These are phyloP conservation scores for Colletotrichum spinosum DNA, from an alignment of 2,329 filamentous ascomycete genomes.

Conservation along the genomic window DNA sequence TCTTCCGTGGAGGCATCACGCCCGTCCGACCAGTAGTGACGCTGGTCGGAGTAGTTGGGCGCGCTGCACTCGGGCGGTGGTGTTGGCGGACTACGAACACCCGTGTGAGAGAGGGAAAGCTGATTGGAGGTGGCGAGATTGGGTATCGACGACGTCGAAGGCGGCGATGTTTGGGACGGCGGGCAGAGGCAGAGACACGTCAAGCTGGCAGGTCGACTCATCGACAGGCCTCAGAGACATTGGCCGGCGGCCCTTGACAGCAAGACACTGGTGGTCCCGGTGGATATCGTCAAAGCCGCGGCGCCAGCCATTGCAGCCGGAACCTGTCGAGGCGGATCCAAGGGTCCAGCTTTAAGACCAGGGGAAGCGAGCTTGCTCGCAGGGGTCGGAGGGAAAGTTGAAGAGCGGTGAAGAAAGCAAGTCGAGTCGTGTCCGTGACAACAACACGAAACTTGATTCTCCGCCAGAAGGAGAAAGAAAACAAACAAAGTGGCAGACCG, in stretches of 20 bases:
- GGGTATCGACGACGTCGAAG: conserved; percentile 15
- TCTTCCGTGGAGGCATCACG: conserved; percentile 14
- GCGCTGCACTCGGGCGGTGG: conserved; percentile 27
- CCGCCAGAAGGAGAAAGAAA: conserved; percentile 1
- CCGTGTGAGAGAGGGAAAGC: conserved; percentile 34
- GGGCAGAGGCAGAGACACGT: conserved; percentile 33
- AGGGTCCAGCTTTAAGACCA: conserved; percentile 28
- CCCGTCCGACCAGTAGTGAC: conserved; percentile 19
- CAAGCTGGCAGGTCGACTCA: conserved; percentile 30
- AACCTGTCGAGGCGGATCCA: conserved; percentile 23
- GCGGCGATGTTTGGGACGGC: neutral
- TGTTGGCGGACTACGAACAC: conserved; percentile 37
- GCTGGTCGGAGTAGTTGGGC: conserved; percentile 26
- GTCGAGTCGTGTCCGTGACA: conserved; percentile 15
- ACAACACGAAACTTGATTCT: conserved; percentile 11
- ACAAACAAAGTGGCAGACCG: conserved; percentile 11
- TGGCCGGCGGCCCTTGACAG: conserved; percentile 1
- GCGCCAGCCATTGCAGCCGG: conserved; percentile 23
- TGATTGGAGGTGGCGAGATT: conserved; percentile 32
- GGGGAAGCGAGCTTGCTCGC: conserved; percentile 28
- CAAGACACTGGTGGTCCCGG: conserved; percentile 6
- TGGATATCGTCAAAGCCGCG: conserved; percentile 24
- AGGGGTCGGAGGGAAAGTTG: conserved; percentile 10
- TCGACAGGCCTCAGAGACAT: conserved; percentile 9
- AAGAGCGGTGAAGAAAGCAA: conserved; percentile 32